Evolutionary conservation across 1,139 yeast species (phyloP), one percentile per base, ranked within the genome.

Genomic region (Blastobotrys petasosporus): DNA sequence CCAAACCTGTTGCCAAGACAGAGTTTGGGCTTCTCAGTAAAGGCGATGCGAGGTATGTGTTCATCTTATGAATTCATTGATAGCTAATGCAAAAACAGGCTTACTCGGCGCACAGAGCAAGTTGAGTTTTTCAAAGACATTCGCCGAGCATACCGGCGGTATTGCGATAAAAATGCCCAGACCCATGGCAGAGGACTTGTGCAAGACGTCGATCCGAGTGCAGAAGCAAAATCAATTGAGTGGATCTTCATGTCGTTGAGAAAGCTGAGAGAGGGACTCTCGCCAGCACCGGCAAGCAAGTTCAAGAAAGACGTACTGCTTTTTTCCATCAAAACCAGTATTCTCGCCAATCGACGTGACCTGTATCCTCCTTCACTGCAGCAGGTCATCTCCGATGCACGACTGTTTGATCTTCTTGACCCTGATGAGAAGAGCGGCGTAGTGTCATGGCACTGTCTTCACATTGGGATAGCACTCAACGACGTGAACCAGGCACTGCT

Each of bases 1-100:
- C 46, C 9, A 41, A 39, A 13, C 42, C 43, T 7, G 41, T 23
- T 12, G 16, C 11, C 8, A 17, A 32, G 17, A 17, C 42, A 25
- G 54, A 47, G 10, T 56, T 47, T 37, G 60, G 60, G 2, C 48
- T 56, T 2, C 35, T 51, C 9, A 56, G 59, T 36, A 41, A 57
- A 31, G 59, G 60, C 3, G 60, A 56, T 32, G 54, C 51, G 31
- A 40, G 46, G 9, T 42, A 53, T 33, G 36, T 7, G 5, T 12
- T 3, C 11, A 13, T 32, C 7, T 32, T 32, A 9, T 10, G 7
- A 8, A 10, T n/a, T 32, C 13, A 7, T 32, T 7, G 6, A 7
- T 32, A 13, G 39, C 39, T 15, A 46, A 49, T 36, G 20, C 37
- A 32, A 35, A 31, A 7, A 41, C 42, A 4, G 41, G 56, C n/a